Base-by-base conservation (phyloP, 768 basidiomycete species). In the Scleroderma citrinum region DNA sequence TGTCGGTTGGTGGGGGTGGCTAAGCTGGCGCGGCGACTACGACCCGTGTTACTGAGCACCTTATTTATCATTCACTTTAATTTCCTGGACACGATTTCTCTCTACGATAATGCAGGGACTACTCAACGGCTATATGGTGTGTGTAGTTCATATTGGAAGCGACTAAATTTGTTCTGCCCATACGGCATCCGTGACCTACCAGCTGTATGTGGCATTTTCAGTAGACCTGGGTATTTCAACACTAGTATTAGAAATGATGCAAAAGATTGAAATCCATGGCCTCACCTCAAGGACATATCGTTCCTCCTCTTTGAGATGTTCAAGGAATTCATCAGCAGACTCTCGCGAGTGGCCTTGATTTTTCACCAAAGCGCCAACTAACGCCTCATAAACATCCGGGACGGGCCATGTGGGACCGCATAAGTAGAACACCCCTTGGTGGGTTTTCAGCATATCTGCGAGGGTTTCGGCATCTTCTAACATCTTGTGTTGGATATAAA, bases 341-440 rank as follows among this genome's bases (percentile, higher is more conserved):
- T 78, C 75, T 39, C 74, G 69, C 12, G 81, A 76, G 63, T 80
- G 72, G 14, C 82, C 82, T 52, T 84, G 82, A 59, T 83, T 82
- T 62, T 82, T 81, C 23, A 77, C 77, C 53, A 97, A 71, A 2
- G 92, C 87, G 17, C 81, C 81, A 19, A 94, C 85, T 43, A 99
- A 75, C 0, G 96, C 90, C 67, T 95, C 87, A 60, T 89, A 95
- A 5, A 99, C 92, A 61, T 98, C 96, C 2, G 96, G 93, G 19
- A 98, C 95, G n/a, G 96, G 96, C 95, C 94, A 96, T 23, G 95
- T 98, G 32, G 95, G 96, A 23, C 95, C 95, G 65, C 96, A 97
- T 39, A 99, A 75, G 69, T 97, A 98, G 72, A 99, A 99, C 41
- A 83, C 88, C 29, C 91, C 92, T 36, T 77, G 60, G 53, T 83